Conservation (phyloP, 1,284 basidiomycete genomes). For the Neonothopanus nambi region DNA sequence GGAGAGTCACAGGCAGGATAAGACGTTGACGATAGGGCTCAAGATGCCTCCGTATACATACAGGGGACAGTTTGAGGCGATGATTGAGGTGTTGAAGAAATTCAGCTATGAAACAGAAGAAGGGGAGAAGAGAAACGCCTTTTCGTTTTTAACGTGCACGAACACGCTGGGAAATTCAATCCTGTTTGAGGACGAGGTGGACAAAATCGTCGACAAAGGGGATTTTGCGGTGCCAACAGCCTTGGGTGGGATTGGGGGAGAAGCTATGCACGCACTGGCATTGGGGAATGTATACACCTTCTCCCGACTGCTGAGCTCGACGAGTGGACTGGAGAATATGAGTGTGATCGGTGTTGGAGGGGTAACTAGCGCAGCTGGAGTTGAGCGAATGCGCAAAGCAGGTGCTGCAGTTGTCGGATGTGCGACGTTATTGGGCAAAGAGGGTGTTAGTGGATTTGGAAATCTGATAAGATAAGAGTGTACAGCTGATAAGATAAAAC, state of each 20-base stretch:
- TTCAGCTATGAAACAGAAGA: slow-evolving; percentile 24
- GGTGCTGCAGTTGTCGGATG: slow-evolving; percentile 73
- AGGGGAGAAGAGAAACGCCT: slow-evolving; percentile 29
- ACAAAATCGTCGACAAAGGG: slow-evolving; percentile 8
- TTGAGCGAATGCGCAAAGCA: slow-evolving; percentile 63
- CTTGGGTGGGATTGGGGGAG: slow-evolving; percentile 74
- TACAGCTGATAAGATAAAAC: too few species aligned
- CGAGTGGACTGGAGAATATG: slow-evolving; percentile 47
- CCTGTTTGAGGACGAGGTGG: slow-evolving; percentile 56
- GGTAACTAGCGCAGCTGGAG: slow-evolving; percentile 61
- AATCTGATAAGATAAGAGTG: too few species aligned
- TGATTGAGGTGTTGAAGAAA: slow-evolving; percentile 44
- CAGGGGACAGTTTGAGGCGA: slow-evolving; percentile 57
- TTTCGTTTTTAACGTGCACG: slow-evolving; percentile 72
- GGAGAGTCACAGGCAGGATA: slow-evolving; percentile 46
- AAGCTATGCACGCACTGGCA: slow-evolving; percentile 70
- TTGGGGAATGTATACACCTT: slow-evolving; percentile 75
- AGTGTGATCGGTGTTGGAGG: slow-evolving; percentile 77
- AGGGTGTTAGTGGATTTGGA: slow-evolving; percentile 65
- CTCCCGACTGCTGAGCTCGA: slow-evolving; percentile 42
- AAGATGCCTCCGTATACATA: slow-evolving; percentile 81
- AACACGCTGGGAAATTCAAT: slow-evolving; percentile 76
- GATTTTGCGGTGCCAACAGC: slow-evolving; percentile 59
- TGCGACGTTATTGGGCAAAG: slow-evolving; percentile 69
- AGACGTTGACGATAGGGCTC: slow-evolving; percentile 67